Percentiles rank a stretch among this genome's conserved stretches.
These are phyloP conservation scores for Iris macrosiphon DNA, from an alignment of 106 monocot species.

Conservation along the genomic window DNA sequence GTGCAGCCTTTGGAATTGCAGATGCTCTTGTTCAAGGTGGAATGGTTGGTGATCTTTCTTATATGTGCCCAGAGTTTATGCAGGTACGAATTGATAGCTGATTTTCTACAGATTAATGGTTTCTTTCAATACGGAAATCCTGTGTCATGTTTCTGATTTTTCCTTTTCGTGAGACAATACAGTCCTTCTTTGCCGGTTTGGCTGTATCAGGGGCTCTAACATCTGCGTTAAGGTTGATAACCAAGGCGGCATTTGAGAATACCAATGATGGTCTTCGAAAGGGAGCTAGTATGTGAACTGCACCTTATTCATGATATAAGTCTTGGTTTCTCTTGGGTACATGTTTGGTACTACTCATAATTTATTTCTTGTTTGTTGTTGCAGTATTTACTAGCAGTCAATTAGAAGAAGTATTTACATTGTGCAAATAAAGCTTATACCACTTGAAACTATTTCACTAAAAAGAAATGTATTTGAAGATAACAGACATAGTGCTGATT, in stretches of 20 bases:
- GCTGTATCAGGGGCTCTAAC: constrained; percentile 50
- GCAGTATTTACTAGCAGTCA: too few relatives aligned
- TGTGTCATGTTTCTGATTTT: neutral
- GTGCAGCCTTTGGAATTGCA: constrained; percentile 43
- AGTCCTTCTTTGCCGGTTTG: constrained; percentile 56
- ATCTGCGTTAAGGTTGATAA: constrained; percentile 44
- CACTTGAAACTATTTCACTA: too few relatives aligned
- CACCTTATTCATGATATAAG: neutral
- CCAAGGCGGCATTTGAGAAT: constrained; percentile 42
- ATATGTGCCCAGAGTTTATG: constrained; percentile 54
- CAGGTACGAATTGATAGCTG: constrained; percentile 19
- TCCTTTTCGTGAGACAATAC: constrained; percentile 1
- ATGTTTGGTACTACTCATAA: too few relatives aligned
- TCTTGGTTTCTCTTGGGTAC: too few relatives aligned
- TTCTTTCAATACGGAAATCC: neutral
- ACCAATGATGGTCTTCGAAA: constrained; percentile 49
- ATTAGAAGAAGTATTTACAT: too few relatives aligned
- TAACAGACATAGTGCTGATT: too few relatives aligned
- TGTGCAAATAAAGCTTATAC: too few relatives aligned
- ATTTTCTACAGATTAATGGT: neutral
- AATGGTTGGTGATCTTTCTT: constrained; percentile 54
- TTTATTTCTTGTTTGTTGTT: too few relatives aligned
- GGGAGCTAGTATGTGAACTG: constrained; percentile 42
- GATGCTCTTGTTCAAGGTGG: constrained; percentile 58
- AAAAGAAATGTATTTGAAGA: too few relatives aligned